Evolutionary conservation across 2,329 filamentous ascomycete species (phyloP).

Genomic region (Triangularia setosa): DNA sequence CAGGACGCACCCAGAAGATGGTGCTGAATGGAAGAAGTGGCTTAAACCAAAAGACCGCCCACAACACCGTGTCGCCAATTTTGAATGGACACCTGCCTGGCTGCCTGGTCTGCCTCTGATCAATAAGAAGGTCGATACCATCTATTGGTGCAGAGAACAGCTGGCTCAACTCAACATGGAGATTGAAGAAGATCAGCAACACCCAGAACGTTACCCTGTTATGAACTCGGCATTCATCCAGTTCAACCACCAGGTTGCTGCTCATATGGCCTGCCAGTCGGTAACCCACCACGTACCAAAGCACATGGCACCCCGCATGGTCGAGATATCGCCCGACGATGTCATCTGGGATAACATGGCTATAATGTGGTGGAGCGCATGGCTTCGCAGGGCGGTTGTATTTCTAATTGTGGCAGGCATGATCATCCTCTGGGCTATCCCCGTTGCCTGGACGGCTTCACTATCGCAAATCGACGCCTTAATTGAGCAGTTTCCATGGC

Average conservation of each 20-base stretch:
- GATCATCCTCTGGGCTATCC: conserved; percentile 84
- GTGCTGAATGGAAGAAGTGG: conserved; percentile 77
- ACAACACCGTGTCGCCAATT: conserved; percentile 70
- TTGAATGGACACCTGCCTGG: conserved; percentile 57
- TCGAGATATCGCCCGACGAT: conserved; percentile 91
- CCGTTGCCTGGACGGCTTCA: conserved; percentile 81
- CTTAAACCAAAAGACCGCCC: conserved; percentile 77
- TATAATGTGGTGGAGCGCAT: conserved; percentile 88
- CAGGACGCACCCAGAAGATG: conserved; percentile 57
- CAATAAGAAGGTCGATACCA: conserved; percentile 90
- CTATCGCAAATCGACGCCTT: conserved; percentile 73
- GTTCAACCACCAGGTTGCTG: conserved; percentile 95
- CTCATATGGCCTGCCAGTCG: conserved; percentile 96
- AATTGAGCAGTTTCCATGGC: conserved; percentile 61
- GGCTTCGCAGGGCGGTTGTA: conserved; percentile 66
- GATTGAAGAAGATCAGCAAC: conserved; percentile 83
- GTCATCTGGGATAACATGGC: conserved; percentile 98
- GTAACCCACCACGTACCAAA: conserved; percentile 86
- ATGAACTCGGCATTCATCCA: conserved; percentile 98
- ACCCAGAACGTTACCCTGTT: conserved; percentile 79
- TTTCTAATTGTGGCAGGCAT: conserved; percentile 65
- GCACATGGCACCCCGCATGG: conserved; percentile 85
- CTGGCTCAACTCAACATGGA: conserved; percentile 84
- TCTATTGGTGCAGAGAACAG: conserved; percentile 84
- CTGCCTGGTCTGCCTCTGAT: conserved; percentile 74